Base-by-base conservation (phyloP, 1,139 yeast genomes). In the Nakaseomyces delphensis region DNA sequence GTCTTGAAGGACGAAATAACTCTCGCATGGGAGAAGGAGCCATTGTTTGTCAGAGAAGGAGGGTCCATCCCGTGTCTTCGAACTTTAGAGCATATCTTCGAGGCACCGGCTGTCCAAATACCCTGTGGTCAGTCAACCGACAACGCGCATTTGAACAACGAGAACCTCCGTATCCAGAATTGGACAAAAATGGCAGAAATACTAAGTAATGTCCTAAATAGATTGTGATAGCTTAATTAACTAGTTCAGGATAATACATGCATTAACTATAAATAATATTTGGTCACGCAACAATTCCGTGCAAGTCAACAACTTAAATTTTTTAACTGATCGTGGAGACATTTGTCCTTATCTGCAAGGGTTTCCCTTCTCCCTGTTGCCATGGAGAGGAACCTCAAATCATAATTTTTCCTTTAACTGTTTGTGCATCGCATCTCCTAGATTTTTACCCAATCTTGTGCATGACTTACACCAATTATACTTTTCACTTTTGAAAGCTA, bases 41-140 rank as follows among this genome's bases (percentile, higher is more conserved):
- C 97, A 0, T 66, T 91, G 37, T 81, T 79, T 48, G 85, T 91
- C 38, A 75, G 97, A 50, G 98, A 91, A 66, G 98, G 98, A 46
- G 98, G 98, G 0, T 84, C 96, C 1, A 87, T 91, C 58, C 97
- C 98, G 1, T 81, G 91, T 11, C 79, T 93, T 6, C 66, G 96
- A 47, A 83, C 83, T 49, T 67, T 91, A 51, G 98, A 91, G 56
- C 83, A 83, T 59, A 71, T 75, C 15, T 83, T 91, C 52, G 63
- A 72, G 42, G 96, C 97, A 1, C 84, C 86, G 16, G 97, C 96
- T 1, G 95, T 91, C 0, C 97, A 91, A 62, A 76, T 91, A 33
- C 98, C 98, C 2, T 86, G 96, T 60, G 98, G 98, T 0, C 98
- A 91, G 65, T 76, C 93, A 1, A 79, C 93, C 39, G 98, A 91